phyloP scores from a whole-genome alignment of 2,329 filamentous ascomycete genomes.

The Thielaviopsis populi region DNA sequence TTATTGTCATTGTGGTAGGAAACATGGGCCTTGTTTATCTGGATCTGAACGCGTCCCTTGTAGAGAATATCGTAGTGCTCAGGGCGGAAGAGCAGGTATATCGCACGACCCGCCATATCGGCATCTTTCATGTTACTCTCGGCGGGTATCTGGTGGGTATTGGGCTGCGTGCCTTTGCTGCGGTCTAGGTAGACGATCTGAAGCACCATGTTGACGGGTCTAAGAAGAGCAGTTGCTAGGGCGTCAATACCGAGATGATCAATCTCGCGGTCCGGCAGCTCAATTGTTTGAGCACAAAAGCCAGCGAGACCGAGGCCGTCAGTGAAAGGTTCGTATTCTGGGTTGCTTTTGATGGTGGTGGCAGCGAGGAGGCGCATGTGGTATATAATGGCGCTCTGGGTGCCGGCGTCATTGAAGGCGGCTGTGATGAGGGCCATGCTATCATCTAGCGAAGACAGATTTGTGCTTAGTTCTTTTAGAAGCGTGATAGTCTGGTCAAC shows the following conservation, averaged over 20 bases:
- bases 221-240: slow-evolving; percentile 63
- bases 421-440: slow-evolving; percentile 34
- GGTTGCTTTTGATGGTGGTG: slow-evolving; percentile 66
- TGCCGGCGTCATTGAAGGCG: slow-evolving; percentile 57
- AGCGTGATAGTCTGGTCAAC: slow-evolving; percentile 58
- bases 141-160: slow-evolving; percentile 49
- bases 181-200: slow-evolving; percentile 87
- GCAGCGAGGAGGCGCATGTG: slow-evolving; percentile 70
- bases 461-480: slow-evolving; percentile 44
- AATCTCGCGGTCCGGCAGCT: slow-evolving; percentile 67
- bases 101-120: slow-evolving; percentile 33
- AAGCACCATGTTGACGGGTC: slow-evolving; percentile 61
- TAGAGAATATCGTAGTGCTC: slow-evolving; percentile 95
- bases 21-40: slow-evolving; percentile 39
- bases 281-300: slow-evolving; percentile 57
- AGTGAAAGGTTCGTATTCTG: slow-evolving; percentile 59
- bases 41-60: slow-evolving; percentile 29
- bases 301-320: slow-evolving; percentile 43
- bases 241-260: slow-evolving; percentile 76
- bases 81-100: slow-evolving; percentile 49
- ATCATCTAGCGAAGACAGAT: slow-evolving; percentile 28
- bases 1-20: slow-evolving; percentile 32
- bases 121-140: slow-evolving; percentile 34
- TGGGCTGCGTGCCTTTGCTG: slow-evolving; percentile 62
- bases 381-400: slow-evolving; percentile 66